Base-by-base conservation (phyloP, 257 asterid species). In the Gentiana macrophylla region DNA sequence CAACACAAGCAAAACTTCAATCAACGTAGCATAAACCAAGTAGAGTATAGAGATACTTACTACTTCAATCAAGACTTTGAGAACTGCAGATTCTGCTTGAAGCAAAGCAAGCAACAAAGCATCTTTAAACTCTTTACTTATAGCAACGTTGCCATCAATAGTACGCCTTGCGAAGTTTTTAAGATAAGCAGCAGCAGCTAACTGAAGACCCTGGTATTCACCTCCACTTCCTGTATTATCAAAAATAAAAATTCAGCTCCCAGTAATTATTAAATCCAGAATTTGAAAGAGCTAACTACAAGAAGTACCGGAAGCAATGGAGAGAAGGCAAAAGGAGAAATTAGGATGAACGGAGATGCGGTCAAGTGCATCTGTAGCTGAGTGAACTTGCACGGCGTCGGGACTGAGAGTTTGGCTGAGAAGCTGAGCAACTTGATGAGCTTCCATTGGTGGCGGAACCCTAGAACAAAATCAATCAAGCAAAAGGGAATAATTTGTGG, bases 161-260 rank as follows among this genome's bases (percentile, higher is more conserved):
- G 61, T 75, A 53, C 71, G 67, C 60, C 77, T 62, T 5, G 44
- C 57, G 59, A 75, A 67, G 65, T 75, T 75, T 72, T 75, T 75
- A 7, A 75, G 74, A 64, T 70, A 75, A 0, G 74, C 50, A 44
- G 77, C 80, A 36, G 74, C 74, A 49, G 80, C 72, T 36, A 75
- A 43, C 35, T 68, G 67, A 60, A 52, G 59, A 50, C 80, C 74
- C 53, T 44, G 58, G 55, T 52, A 52, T 61, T 70, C 67, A 52
- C 69, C 74, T 35, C 59, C 77, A 64, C 35, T 12, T 41, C 46
- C 46, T 38, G 1, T 8, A 38, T 24, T 24, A 52, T 12, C 12
- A 12, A 12, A 32, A 15, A 15, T 4, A 43, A 59, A 59, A 32
- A 44, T 1, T 33, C 12, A 63, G 8, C 12, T 5, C 32, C 49